Base-by-base conservation (phyloP, 345 rosid species). In the Corchorus olitorius region DNA sequence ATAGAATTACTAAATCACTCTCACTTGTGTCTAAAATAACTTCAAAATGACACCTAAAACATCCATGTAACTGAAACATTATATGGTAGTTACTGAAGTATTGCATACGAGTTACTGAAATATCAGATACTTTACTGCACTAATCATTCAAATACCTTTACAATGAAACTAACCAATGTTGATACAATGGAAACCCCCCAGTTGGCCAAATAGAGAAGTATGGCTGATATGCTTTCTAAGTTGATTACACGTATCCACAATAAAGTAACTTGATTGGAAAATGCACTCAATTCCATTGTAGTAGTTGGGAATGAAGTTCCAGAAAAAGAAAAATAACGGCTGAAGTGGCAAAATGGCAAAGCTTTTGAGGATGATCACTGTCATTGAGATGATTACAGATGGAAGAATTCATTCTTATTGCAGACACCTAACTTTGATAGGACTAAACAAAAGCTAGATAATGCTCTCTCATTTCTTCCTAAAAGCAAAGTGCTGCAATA, bases 241-340 rank as follows among this genome's bases (percentile, higher is more conserved):
- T 72, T 60, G 84, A 74, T 50, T 45, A 79, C 79, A 74, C 77
- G 81, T 70, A 48, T 75, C 77, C 75, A 69, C 48, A 60, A 66
- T n/a, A 50, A 41, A 13, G 8, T 13, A 46, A 34, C 60, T 52
- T 79, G 61, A 66, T 66, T 74, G 79, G 81, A 74, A 16, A 43
- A 39, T 45, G 27, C 45, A 27, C 53, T 22, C 10, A 52, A 6
- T 16, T 35, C 20, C 3, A 8, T 62, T 50, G 73, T 70, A 22
- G 73, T 70, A 22, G 72, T 72, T 41, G 37, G 70, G 64, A 66
- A 43, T 35, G 52, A 64, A 43, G 75, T 85, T 73, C 60, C 62
- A 55, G 60, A 76, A 73, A 27, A 39, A 6, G 4, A 39, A 39
- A 39, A 39, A 53, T 10, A 52, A 58, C 54, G 8, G 39, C 20